Percentiles rank a stretch among this genome's conserved stretches.
These are phyloP conservation scores for Lycium ferocissimum DNA, from an alignment of 257 asterid genomes.

Conservation along the genomic window DNA sequence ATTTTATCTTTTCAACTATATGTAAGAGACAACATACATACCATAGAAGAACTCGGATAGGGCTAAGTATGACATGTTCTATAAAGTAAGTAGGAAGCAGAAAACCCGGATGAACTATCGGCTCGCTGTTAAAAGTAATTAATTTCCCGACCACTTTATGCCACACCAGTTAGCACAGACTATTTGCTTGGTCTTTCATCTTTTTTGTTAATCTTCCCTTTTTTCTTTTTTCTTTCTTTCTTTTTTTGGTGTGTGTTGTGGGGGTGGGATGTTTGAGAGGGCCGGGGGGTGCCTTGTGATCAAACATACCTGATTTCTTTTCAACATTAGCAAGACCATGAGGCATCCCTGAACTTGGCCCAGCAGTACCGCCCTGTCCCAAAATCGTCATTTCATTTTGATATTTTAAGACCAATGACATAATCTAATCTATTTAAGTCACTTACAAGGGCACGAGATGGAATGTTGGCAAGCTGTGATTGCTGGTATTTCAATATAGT, in stretches of 20 bases:
- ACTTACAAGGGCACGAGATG: constrained; percentile 75
- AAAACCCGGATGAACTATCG: neutral
- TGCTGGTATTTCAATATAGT: constrained; percentile 83
- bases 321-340: constrained; percentile 50
- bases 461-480: constrained; percentile 73
- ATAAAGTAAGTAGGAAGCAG: neutral
- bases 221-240: too few species aligned
- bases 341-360: constrained; percentile 72
- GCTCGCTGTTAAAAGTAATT: neutral
- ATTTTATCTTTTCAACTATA: neutral
- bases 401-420: neutral
- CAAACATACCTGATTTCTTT: constrained; percentile 62
- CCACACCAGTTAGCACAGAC: neutral
- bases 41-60: neutral
- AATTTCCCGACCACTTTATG: neutral
- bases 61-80: neutral
- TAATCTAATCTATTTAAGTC: constrained; percentile 32
- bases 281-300: neutral
- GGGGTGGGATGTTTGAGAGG: neutral
- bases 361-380: constrained; percentile 60
- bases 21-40: neutral
- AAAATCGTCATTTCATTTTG: constrained; percentile 34
- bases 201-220: too few species aligned
- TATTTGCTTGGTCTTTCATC: neutral
- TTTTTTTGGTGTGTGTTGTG: neutral